Evolutionary conservation across 2,329 filamentous ascomycete genomes (phyloP).

Genomic region (Ceratocystis eucalypticola): DNA sequence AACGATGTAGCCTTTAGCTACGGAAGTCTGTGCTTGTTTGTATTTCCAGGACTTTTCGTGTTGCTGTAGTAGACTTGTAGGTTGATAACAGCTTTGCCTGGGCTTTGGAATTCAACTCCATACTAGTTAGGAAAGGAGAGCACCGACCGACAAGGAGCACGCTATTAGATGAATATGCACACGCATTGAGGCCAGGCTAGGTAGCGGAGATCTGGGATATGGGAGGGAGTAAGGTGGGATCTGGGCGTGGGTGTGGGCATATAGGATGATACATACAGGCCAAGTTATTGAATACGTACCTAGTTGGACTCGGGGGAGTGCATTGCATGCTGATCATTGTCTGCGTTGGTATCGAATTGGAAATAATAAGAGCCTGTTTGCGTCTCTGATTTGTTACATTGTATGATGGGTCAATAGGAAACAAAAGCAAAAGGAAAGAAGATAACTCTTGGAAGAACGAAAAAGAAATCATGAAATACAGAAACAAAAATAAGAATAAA

Average conservation of each 20-base stretch:
- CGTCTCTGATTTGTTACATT: background rate
- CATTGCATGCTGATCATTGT: slow-evolving; percentile 5
- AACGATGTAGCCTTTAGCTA: background rate
- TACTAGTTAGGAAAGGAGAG: background rate
- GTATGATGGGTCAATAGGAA: too few relatives aligned
- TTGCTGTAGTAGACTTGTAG: background rate
- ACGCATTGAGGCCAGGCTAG: background rate
- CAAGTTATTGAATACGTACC: background rate
- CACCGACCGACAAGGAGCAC: background rate
- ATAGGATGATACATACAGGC: background rate
- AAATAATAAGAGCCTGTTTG: background rate
- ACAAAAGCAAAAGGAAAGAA: too few relatives aligned
- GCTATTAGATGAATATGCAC: background rate
- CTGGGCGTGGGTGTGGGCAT: background rate
- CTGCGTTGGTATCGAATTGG: background rate
- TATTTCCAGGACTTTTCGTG: background rate
- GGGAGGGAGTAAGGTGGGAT: background rate
- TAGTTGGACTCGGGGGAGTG: background rate
- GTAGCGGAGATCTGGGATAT: background rate
- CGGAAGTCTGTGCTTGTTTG: background rate
- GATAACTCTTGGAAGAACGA: background rate
- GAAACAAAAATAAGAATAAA: background rate
- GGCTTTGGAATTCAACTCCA: background rate
- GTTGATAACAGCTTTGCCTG: background rate
- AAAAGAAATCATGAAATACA: background rate